Base-by-base conservation (phyloP, 768 basidiomycete genomes). In the Calocybe indica region DNA sequence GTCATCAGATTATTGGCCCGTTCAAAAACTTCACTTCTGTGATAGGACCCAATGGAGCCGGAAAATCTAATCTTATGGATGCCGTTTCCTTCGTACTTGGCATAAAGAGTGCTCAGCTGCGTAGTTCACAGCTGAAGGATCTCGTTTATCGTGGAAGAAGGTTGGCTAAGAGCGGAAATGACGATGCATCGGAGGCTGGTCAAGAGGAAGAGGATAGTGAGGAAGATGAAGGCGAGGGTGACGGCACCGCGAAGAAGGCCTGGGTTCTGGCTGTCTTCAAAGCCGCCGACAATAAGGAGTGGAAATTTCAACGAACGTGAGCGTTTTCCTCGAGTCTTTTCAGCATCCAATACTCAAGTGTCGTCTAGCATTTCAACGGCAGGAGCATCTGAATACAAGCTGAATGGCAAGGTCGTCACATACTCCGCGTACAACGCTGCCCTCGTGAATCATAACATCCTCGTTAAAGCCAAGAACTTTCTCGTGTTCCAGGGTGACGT, bases 401-500 rank as follows among this genome's bases (percentile, higher is more conserved):
- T 98, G 40, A 92, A 98, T 65, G 71, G 73, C 51, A 81, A 77
- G 56, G 72, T 79, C 15, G 90, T 96, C 46, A 87, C 92, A 0
- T 94, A 94, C 63, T 77, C 84, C 9, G 80, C 80, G 1, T 99
- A 98, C 73, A 96, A 96, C 51, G 74, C 83, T 5, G 88, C 90
- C 9, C 84, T 99, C 22, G 76, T 88, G 47, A 71, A 76, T 6
- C 93, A 96, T 59, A 96, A 97, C 59, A 91, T 99, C 59, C 88
- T 98, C 40, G 93, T 98, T 59, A 97, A 96, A 68, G 96, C 96
- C 9, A 97, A 97, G 72, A 98, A 98, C 70, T 99, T 98, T 59
- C 84, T 98, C 45, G 96, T 98, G 8, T 98, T 99, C 71, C 96
- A 99, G 61, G 96, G 96, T 44, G 96, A 98, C 61, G 96, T 99